Evolutionary conservation across 1,284 basidiomycete genomes (phyloP).

Genomic region (Ceratorhiza oryzae-sativae): DNA sequence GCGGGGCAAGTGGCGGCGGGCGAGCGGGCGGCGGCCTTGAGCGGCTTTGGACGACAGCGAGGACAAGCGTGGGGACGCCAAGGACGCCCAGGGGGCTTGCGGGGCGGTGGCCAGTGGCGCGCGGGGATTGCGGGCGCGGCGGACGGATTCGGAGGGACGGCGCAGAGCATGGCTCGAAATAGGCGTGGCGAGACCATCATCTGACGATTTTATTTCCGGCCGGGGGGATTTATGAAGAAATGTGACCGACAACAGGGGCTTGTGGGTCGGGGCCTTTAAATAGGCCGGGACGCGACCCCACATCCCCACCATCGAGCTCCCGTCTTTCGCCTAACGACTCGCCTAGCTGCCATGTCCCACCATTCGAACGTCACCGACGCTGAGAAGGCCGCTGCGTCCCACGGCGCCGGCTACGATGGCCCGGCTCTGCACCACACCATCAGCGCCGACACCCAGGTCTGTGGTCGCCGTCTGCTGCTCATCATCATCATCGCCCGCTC

Average conservation of each 20-base stretch:
- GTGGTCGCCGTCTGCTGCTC: slow-evolving; percentile 39
- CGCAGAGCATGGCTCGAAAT: neutral
- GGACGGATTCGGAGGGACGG: neutral
- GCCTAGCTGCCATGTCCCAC: slow-evolving; percentile 20
- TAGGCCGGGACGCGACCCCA: slow-evolving; percentile 4
- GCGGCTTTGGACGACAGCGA: neutral
- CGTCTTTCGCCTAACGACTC: slow-evolving; percentile 36
- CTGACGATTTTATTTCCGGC: slow-evolving; percentile 24
- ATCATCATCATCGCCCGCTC: neutral
- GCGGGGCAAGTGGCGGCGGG: neutral
- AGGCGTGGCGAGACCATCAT: slow-evolving; percentile 10
- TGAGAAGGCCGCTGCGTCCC: slow-evolving; percentile 28
- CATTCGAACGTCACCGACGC: slow-evolving; percentile 16
- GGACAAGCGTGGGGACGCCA: neutral
- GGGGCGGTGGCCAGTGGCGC: too few species aligned
- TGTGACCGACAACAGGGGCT: slow-evolving; percentile 5
- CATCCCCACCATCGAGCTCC: slow-evolving; percentile 20
- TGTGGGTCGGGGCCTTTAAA: slow-evolving; percentile 4
- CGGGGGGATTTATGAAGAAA: neutral
- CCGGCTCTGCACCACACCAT: neutral
- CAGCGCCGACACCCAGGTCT: slow-evolving; percentile 23
- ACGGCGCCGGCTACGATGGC: slow-evolving; percentile 10
- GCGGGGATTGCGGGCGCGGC: neutral
- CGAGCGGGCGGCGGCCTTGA: neutral
- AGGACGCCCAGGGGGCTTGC: neutral